These are phyloP conservation scores for Acanthamoeba culbertsoni DNA, from an alignment of 208 protist genomes.

Conservation along the genomic window DNA sequence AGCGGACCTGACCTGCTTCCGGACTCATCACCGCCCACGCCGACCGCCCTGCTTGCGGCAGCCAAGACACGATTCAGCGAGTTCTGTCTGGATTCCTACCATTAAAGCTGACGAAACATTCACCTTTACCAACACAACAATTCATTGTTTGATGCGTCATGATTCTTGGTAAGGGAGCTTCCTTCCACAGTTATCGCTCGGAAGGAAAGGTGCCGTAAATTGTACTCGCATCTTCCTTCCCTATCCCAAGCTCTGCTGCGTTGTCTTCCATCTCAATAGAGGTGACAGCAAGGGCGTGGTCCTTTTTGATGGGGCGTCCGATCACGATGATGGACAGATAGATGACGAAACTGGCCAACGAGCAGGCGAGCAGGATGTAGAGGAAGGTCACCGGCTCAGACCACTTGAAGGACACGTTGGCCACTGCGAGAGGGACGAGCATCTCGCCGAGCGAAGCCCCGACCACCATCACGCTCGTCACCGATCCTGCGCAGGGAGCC, in stretches of 20 bases:
- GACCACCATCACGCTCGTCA: slow-evolving; percentile 50
- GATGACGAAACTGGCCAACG: not conserved
- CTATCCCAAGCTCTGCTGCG: not conserved
- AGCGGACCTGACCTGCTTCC: not conserved
- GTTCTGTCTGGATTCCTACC: not conserved
- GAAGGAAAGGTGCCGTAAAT: not conserved
- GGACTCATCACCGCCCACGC: not conserved
- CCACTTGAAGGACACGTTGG: slow-evolving; percentile 33
- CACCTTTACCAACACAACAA: too few relatives aligned
- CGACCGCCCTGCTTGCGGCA: not conserved
- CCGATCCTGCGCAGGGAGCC: not conserved
- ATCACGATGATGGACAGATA: not conserved
- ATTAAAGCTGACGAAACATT: too few relatives aligned
- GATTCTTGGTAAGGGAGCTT: too few relatives aligned
- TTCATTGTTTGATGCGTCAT: too few relatives aligned
- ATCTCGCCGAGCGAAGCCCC: slow-evolving; percentile 38
- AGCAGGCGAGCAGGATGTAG: slow-evolving; percentile 1
- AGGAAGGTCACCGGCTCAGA: not conserved
- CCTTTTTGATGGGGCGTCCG: not conserved
- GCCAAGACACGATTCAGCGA: not conserved
- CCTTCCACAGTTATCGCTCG: too few relatives aligned
- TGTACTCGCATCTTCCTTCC: not conserved
- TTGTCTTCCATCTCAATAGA: not conserved
- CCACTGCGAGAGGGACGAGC: slow-evolving; percentile 5
- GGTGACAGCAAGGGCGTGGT: not conserved